Evolutionary conservation across 371 early-diverging fungal genomes (phyloP), one percentile per base, ranked within the genome.

Genomic region (Mucor ambiguus): DNA sequence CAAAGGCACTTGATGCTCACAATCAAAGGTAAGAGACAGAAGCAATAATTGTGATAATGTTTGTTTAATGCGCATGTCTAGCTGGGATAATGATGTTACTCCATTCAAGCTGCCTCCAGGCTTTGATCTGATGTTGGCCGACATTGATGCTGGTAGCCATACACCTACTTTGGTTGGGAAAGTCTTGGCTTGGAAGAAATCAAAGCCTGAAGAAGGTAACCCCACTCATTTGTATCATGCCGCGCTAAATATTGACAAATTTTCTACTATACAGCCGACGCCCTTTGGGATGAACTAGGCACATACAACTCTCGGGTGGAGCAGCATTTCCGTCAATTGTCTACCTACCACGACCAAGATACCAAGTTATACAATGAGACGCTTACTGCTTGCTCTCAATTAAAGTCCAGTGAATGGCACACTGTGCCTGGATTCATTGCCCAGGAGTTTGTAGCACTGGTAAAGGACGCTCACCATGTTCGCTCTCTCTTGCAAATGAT

Each of bases 121-220:
- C 1, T 81, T 95, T 22, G 77, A 80, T 6, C 69, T 98, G 63
- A 80, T 92, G 71, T 81, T 98, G 61, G 98, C 94, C 0, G 98
- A 98, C 78, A 90, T 98, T 30, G 91, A 93, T 76, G 89, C 92
- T 11, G 98, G 98, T 37, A 92, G 93, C 64, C 90, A 92, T 84
- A 98, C 98, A 2, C 97, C 96, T 18, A 89, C 91, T 37, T 82
- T 98, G 71, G 98, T 95, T 26, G 84, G 89, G n/a, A 89, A 90
- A 66, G 95, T 97, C 3, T 82, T 96, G 46, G 80, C 70, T 33
- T 98, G 98, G 98, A 85, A 93, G 32, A 89, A 88, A 68, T 63
- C 66, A 16, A 82, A 90, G 37, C 83, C 91, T 0, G 84, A 85
- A 32, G 86, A 78, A 76, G 74, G 81, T 81, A 69, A 56, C 26